These are phyloP conservation scores for Carallia brachiata DNA, from an alignment of 345 rosid genomes.

Conservation along the genomic window DNA sequence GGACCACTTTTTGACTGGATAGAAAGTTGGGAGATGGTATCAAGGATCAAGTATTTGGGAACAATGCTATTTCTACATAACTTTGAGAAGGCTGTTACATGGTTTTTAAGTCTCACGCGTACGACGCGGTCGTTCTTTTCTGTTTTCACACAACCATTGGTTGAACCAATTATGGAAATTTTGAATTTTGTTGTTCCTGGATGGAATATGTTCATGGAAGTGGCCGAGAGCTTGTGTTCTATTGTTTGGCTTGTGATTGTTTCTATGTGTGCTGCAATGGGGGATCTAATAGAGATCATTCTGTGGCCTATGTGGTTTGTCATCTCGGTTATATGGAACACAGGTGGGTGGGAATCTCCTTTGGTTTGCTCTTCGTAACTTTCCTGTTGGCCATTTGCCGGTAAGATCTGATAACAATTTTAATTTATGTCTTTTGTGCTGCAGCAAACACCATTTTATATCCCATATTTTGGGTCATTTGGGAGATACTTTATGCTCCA, in stretches of 20 bases:
- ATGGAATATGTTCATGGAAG: conserved; percentile 54
- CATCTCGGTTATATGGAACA: conserved; percentile 47
- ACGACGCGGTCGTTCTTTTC: conserved; percentile 61
- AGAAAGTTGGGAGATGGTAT: conserved; percentile 97
- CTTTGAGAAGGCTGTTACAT: conserved; percentile 75
- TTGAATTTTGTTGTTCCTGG: conserved; percentile 54
- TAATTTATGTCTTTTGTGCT: conserved; percentile 12
- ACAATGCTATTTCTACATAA: conserved; percentile 96
- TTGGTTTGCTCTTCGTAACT: neutral
- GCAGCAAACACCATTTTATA: conserved; percentile 58
- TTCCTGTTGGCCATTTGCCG: conserved; percentile 3
- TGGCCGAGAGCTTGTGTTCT: conserved; percentile 49
- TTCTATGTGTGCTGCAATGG: conserved; percentile 44
- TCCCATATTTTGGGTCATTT: conserved; percentile 60
- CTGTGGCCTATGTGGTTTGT: conserved; percentile 58
- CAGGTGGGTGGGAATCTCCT: conserved; percentile 45
- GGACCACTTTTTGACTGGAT: conserved; percentile 96
- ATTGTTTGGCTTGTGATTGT: conserved; percentile 45
- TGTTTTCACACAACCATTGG: conserved; percentile 55
- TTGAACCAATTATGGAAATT: conserved; percentile 47
- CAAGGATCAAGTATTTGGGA: conserved; percentile 92
- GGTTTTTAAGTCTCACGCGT: conserved; percentile 53
- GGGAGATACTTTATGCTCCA: conserved; percentile 72
- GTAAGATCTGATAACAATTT: conserved; percentile 9
- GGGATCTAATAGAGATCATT: conserved; percentile 48